Evolutionary conservation across 2,329 filamentous ascomycete genomes (phyloP), one percentile per base, ranked within the genome.

Genomic region (Neurospora sp.): DNA sequence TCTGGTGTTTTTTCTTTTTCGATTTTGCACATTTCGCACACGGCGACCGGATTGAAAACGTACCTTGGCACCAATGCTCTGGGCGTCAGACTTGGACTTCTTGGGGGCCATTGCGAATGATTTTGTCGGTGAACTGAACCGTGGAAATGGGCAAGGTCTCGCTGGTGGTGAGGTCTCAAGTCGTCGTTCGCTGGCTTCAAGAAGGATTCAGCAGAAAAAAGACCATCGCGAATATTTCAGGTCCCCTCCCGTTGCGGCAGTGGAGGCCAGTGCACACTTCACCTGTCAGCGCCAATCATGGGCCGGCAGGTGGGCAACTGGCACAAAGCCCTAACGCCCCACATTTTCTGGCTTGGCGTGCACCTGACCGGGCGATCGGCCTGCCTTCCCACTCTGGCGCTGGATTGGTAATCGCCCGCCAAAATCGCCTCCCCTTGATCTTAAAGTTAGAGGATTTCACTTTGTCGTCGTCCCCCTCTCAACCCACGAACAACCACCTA

Each of bases 41-140:
- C 12, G 8, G n/a, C 39, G 40, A 62, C 1, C 19, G 33, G 4
- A 52, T 46, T 52, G 28, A 1, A 36, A 70, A 74, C 73, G 66
- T 43, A 76, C 74, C 74, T 85, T 86, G 80, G 84, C 85, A 83
- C 85, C 86, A 82, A 87, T 85, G 81, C 82, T 91, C 90, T 83
- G 88, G 83, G 91, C 89, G 84, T 92, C 90, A 87, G 94, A 96
- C 89, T 92, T 95, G 83, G 82, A 86, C 89, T 93, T 93, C 80
- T 87, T 82, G 79, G 84, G 83, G 79, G 86, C 87, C 86, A 88
- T 91, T 87, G 83, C 86, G 85, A 83, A 62, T 77, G 76, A 73
- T 75, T n/a, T 62, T 72, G 66, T 66, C 57, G 70, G 68, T 71
- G 43, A 67, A 68, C 39, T 68, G 68, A 70, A 66, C 69, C 52